Base-by-base conservation (phyloP, 805 yeast species). In the Metschnikowia rubicola region DNA sequence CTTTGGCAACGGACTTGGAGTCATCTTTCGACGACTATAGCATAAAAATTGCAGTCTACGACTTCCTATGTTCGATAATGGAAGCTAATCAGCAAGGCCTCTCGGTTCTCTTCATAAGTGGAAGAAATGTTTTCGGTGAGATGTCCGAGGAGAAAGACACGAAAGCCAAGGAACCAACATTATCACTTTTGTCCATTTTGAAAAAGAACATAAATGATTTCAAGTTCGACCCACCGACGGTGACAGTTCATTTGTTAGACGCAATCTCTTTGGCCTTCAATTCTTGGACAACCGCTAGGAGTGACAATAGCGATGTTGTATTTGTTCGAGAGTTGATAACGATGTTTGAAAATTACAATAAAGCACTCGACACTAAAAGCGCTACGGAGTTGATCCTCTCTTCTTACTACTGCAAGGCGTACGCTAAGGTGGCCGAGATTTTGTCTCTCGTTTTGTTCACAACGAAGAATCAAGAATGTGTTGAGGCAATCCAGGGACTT, bases 51-150 rank as follows among this genome's bases (percentile, higher is more conserved):
- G 67, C 77, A 8, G 62, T 84, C 11, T 84, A 82, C 59, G 80
- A 78, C 46, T 84, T 87, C 50, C 78, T 87, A 44, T 75, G 88
- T 21, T 73, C 87, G 0, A 80, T 85, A 3, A 74, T 86, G 77
- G 80, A 77, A 48, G 85, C 88, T 5, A 79, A 80, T 39, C 94
- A 87, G 62, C 88, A 86, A 61, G 95, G 94, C 2, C 63, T 87
- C n/a, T 75, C 91, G 0, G 81, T 84, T 40, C 70, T 83, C 26
- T 81, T 87, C 52, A 72, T 86, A 31, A 83, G 86, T 21, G 82
- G 88, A 19, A 59, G 76, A 61, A 76, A 75, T 53, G 73, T 75
- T n/a, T 72, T 71, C 47, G 68, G 69, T 4, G 71, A 68, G 37
- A 55, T 63, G 38, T 56, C 64, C 2, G 54, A 56, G 15, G 41